Evolutionary conservation across 2,329 filamentous ascomycete species (phyloP), one percentile per base, ranked within the genome.

Genomic region (Drechslerella dactyloides): DNA sequence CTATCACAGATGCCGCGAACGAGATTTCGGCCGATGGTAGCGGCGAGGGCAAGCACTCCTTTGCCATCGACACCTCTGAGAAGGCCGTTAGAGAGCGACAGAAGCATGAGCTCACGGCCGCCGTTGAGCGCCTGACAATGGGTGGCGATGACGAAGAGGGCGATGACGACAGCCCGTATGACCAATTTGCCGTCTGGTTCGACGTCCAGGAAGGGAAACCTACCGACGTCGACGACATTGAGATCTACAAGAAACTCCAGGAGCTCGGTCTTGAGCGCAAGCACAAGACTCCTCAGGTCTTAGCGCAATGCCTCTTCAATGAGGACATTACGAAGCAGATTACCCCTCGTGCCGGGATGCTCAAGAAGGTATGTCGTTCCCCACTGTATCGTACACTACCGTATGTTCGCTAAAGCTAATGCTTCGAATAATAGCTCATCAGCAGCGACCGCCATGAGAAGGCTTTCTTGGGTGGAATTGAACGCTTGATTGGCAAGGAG

Each of bases 41-140:
- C 30, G 81, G 82, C 60, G 86, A 89, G 77, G 85, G 86, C 78
- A 90, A 93, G 81, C 91, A 97, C 75, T 87, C 96, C 76, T 99
- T 94, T 94, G 90, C 93, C 74, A 91, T 97, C 70, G 94, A 99
- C 80, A 94, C 96, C 83, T 97, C 93, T 75, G 91, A 93, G 80
- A 92, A 92, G 80, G 94, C 94, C 75, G 90, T 97, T 83, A 93
- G 90, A 83, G 93, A 93, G 77, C 94, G 94, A 81, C 91, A 93
- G 79, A 90, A 93, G 81, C 89, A 92, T 75, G 68, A 72, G 37
- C 89, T 99, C 57, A 91, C 94, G n/a, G 89, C 88, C 76, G 94
- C 97, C 79, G 89, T 99, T 79, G 96, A 97, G 86, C 89, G 90
- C 79, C 88, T 97, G 75, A 91, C 90, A 77, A 85, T 96, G 70